Base-by-base conservation (phyloP, 176 grass and related monocot genomes). In the Rhynchospora pubera region DNA sequence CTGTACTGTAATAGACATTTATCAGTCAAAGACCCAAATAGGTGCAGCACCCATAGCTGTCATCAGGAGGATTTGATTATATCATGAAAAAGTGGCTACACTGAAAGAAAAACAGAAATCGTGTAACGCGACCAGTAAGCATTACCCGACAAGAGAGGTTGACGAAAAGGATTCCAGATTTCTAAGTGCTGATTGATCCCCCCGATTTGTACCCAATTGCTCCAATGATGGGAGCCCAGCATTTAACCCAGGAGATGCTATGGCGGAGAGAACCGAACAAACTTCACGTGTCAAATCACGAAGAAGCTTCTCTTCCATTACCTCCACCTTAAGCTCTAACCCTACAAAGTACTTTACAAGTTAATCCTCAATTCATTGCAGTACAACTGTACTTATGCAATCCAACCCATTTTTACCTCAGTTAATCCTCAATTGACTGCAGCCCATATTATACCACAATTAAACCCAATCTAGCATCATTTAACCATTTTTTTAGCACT, bases 211-310 rank as follows among this genome's bases (percentile, higher is more conserved):
- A 88, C 92, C 92, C 89, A 94, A 83, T 78, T 98, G 92, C 57
- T 98, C 95, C 87, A 93, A 90, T 52, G 92, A 89, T 21, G 95
- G 95, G 83, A 94, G 92, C 50, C 90, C 92, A 83, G 62, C 89
- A 72, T 98, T 98, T 78, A 98, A 79, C 23, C 57, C 73, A 39
- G 92, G 88, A 67, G 84, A 93, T 63, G 90, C 90, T 78, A 98
- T 83, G 85, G 80, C 90, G 23, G 88, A 94, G 62, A 98, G 92
- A 65, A 94, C 65, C 50, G 85, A 91, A 84, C 92, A 93, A 65
- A 98, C 89, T 94, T 98, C 92, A 0, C 95, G 92, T 82, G 95
- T 98, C 89, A 98, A 93, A 73, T 94, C 95, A 43, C 92, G 92
- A 52, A 98, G 87, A 68, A 98, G 86, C 63, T 93, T 98, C 74